phyloP scores from a whole-genome alignment of 2,329 filamentous ascomycete species.

The Sarocladiaceae sp. region DNA sequence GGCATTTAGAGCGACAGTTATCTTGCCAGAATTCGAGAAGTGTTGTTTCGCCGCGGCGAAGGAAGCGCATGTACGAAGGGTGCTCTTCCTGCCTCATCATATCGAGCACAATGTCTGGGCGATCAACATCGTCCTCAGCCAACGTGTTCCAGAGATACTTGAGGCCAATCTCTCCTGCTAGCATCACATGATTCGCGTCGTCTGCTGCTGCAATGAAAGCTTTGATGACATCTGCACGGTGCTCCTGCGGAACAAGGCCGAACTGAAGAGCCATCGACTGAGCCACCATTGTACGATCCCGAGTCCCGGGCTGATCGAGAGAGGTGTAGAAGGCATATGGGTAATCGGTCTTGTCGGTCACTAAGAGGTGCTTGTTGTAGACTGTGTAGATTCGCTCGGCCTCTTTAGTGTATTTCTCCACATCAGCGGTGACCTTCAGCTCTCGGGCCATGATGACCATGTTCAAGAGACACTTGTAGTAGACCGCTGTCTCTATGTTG shows the following conservation, averaged over 20 bases:
- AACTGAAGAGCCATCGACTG: constrained; percentile 28
- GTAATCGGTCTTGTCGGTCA: constrained; percentile 22
- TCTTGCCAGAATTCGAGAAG: constrained; percentile 40
- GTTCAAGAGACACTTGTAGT: constrained; percentile 35
- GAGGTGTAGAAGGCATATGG: constrained; percentile 35
- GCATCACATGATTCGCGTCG: constrained; percentile 29
- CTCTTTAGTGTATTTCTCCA: constrained; percentile 20
- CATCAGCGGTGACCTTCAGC: constrained; percentile 19
- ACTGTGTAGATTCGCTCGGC: constrained; percentile 24
- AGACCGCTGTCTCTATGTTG: constrained; percentile 39
- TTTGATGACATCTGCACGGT: constrained; percentile 16
- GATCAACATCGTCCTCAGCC: constrained; percentile 27
- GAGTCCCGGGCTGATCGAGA: constrained; percentile 23
- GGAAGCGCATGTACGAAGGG: constrained; percentile 43
- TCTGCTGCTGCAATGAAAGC: constrained; percentile 20
- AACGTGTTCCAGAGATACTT: constrained; percentile 37
- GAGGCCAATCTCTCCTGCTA: constrained; percentile 37
- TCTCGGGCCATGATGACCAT: constrained; percentile 30
- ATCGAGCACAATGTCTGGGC: constrained; percentile 33
- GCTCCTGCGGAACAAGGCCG: constrained; percentile 16
- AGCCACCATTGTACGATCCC: constrained; percentile 32
- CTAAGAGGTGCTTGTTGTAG: constrained; percentile 30
- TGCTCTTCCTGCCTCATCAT: constrained; percentile 44
- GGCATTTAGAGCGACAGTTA: constrained; percentile 37
- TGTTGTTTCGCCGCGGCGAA: constrained; percentile 38